Evolutionary conservation across 805 yeast species (phyloP).

Genomic region (Isabelozyma gotoi): DNA sequence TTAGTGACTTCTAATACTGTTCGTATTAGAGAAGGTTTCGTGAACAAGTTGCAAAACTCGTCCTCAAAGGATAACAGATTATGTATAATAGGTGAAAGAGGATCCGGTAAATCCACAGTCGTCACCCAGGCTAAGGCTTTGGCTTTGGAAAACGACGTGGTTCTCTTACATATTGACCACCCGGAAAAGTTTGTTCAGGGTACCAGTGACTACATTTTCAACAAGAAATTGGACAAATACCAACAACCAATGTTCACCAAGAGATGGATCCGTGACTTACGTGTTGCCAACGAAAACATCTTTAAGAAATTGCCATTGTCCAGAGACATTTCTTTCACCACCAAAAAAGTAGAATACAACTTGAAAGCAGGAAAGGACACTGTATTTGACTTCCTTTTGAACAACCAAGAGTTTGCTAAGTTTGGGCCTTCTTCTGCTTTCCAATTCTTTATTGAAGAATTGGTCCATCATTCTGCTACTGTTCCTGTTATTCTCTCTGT

Average conservation of each 20-base stretch:
- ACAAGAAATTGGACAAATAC: constrained; percentile 47
- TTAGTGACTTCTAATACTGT: constrained; percentile 54
- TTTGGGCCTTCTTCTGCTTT: constrained; percentile 47
- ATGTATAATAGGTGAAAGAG: constrained; percentile 66
- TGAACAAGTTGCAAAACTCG: constrained; percentile 29
- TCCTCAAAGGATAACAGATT: constrained; percentile 46
- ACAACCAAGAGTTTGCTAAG: constrained; percentile 39
- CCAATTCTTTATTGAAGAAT: constrained; percentile 53
- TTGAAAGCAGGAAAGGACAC: constrained; percentile 34
- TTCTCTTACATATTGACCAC: constrained; percentile 63
- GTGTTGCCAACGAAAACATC: constrained; percentile 32
- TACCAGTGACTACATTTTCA: constrained; percentile 62
- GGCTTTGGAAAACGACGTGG: constrained; percentile 34
- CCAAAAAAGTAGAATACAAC: constrained; percentile 30
- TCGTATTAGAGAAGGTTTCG: constrained; percentile 34
- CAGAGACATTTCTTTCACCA: constrained; percentile 29
- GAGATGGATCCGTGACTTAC: constrained; percentile 51
- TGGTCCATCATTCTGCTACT: constrained; percentile 44
- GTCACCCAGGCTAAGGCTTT: constrained; percentile 69
- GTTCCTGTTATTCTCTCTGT: constrained; percentile 66
- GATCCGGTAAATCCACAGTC: constrained; percentile 77
- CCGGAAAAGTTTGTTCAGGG: constrained; percentile 70
- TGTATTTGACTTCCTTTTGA: constrained; percentile 45
- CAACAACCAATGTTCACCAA: constrained; percentile 80
- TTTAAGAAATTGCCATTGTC: constrained; percentile 35